phyloP scores from a whole-genome alignment of 352 stramenopile genomes.

The Phytopythium sindhum region DNA sequence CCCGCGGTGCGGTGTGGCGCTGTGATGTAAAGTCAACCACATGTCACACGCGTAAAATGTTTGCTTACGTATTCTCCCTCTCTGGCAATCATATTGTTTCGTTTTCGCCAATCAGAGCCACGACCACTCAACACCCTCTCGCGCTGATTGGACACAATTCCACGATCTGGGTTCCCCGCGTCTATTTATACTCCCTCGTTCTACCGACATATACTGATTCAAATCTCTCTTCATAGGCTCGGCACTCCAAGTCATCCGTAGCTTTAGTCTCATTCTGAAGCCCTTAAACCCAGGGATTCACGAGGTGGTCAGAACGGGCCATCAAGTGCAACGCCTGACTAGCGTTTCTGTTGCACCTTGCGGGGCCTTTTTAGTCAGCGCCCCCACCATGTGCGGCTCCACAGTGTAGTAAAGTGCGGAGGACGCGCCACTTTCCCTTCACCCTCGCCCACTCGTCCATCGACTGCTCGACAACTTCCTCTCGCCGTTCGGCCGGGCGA shows the following conservation, averaged over 20 bases:
- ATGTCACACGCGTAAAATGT: not conserved
- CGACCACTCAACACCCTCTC: not conserved
- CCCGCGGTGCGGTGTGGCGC: too few relatives aligned
- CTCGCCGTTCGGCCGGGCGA: too few relatives aligned
- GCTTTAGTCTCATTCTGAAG: too few relatives aligned
- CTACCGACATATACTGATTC: not conserved
- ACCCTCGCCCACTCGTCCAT: not conserved
- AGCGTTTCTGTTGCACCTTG: not conserved
- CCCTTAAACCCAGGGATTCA: constrained; percentile 4
- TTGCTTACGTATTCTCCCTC: too few relatives aligned
- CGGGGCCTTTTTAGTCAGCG: constrained; percentile 3
- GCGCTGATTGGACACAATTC: not conserved
- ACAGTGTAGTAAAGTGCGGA: too few relatives aligned
- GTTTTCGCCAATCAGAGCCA: not conserved
- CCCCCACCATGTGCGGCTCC: too few relatives aligned
- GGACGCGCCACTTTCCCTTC: not conserved
- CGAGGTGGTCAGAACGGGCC: not conserved
- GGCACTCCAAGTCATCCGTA: not conserved
- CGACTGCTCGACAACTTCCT: too few relatives aligned
- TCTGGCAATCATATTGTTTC: too few relatives aligned
- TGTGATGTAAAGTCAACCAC: not conserved
- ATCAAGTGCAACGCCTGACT: constrained; percentile 2
- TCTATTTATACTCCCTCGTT: not conserved
- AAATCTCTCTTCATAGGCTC: not conserved
- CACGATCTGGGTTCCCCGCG: not conserved